Evolutionary conservation across 2,329 filamentous ascomycete species (phyloP).

Genomic region (Microascus cirrosus): DNA sequence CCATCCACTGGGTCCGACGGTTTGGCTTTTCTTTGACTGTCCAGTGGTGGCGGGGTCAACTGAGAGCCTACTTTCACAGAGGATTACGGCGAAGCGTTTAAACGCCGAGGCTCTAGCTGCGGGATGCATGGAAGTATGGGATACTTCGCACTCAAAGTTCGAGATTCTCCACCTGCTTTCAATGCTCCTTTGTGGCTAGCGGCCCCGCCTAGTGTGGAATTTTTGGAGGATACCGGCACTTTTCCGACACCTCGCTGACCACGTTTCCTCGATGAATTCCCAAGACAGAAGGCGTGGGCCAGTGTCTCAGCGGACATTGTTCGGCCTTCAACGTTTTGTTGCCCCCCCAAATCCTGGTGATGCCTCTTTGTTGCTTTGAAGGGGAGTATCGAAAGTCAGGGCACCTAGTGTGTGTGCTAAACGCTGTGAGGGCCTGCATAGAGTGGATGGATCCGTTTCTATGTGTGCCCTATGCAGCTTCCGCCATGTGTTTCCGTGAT

Average conservation of each 20-base stretch:
- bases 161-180: not conserved
- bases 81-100: not conserved
- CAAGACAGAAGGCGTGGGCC: not conserved
- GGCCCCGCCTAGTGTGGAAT: not conserved
- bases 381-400: not conserved
- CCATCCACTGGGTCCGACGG: no score
- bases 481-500: not conserved
- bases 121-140: no score
- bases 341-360: not conserved
- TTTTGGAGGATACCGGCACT: not conserved
- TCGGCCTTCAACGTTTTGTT: not conserved
- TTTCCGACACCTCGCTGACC: no score
- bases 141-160: no score
- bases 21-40: no score
- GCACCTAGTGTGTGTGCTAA: not conserved
- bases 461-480: not conserved
- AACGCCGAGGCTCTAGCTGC: no score
- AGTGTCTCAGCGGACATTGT: not conserved
- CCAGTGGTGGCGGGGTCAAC: no score
- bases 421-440: not conserved
- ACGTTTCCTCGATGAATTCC: not conserved
- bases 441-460: not conserved
- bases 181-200: not conserved
- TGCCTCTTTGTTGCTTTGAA: not conserved
- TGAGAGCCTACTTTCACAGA: not conserved